Percentiles rank a stretch among this genome's conserved stretches.
phyloP scores from a whole-genome alignment of 352 stramenopile genomes.

The Globisporangium viniferum region DNA sequence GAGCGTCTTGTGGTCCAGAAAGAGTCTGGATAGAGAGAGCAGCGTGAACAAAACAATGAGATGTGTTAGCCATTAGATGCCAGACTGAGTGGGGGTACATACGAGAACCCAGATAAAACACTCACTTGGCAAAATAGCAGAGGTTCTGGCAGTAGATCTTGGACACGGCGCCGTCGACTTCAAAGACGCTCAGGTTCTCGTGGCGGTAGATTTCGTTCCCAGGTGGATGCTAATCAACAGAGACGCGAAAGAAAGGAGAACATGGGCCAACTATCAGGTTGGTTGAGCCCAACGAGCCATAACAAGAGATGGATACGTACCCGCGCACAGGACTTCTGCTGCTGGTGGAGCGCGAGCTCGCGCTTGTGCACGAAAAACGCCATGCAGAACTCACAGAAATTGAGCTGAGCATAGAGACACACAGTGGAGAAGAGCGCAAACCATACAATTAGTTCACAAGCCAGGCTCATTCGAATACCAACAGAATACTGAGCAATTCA shows the following conservation, averaged over 20 bases:
- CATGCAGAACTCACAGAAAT: conserved; percentile 90
- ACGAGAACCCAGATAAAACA: background rate
- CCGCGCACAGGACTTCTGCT: conserved; percentile 57
- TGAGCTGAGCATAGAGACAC: conserved; percentile 42
- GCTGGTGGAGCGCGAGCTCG: conserved; percentile 63
- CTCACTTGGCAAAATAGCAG: conserved; percentile 97
- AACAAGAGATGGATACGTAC: conserved; percentile 23
- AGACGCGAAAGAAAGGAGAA: background rate
- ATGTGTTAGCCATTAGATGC: background rate
- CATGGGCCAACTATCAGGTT: background rate
- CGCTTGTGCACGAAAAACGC: conserved; percentile 83
- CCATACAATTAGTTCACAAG: background rate
- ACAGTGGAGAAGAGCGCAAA: background rate
- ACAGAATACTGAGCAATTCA: background rate
- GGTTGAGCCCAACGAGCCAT: background rate
- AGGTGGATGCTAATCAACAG: conserved; percentile 50
- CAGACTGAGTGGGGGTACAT: background rate
- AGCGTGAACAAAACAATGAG: background rate
- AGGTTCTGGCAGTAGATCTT: conserved; percentile 98
- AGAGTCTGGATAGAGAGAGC: conserved; percentile 62
- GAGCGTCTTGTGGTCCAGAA: conserved; percentile 99
- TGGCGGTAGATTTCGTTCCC: conserved; percentile 94
- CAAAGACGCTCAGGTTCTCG: conserved; percentile 95
- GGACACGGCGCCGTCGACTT: conserved; percentile 95
- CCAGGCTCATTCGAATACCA: background rate